A percentile compares a stretch with the other conserved stretches of the same genome.
These are phyloP conservation scores for Epichloe gansuensis DNA, from an alignment of 2,329 filamentous ascomycete genomes.

Conservation along the genomic window DNA sequence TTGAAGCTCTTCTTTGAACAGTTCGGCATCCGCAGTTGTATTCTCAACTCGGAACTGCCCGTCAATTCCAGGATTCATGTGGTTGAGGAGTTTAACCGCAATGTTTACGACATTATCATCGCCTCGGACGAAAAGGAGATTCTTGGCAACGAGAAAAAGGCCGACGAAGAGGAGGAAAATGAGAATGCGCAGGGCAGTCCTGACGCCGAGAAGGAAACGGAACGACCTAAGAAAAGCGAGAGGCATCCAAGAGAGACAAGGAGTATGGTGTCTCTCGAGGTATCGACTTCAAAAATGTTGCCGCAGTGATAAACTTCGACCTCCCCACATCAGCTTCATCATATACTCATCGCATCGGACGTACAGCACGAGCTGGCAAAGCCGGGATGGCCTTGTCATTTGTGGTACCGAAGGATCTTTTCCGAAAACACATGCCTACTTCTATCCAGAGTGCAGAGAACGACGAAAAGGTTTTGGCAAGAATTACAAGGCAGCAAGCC, in stretches of 20 bases:
- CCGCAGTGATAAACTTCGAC: slow-evolving; percentile 94
- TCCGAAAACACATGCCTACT: slow-evolving; percentile 83
- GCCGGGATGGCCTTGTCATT: slow-evolving; percentile 95
- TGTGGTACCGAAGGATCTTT: slow-evolving; percentile 70
- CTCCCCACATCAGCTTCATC: slow-evolving; percentile 78
- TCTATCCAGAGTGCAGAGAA: slow-evolving; percentile 61
- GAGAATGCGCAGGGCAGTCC: slow-evolving; percentile 26
- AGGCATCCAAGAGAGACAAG: slow-evolving; percentile 54
- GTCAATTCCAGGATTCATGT: slow-evolving; percentile 89
- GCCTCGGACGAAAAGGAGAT: slow-evolving; percentile 87
- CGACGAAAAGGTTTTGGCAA: slow-evolving; percentile 73
- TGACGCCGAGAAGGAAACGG: slow-evolving; percentile 15
- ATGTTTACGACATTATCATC: slow-evolving; percentile 95
- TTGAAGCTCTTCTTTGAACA: slow-evolving; percentile 94
- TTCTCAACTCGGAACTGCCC: slow-evolving; percentile 87
- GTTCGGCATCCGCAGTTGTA: slow-evolving; percentile 86
- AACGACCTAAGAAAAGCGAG: slow-evolving; percentile 19
- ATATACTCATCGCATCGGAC: slow-evolving; percentile 93
- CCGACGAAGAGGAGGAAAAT: slow-evolving; percentile 27
- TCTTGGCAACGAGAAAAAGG: slow-evolving; percentile 49
- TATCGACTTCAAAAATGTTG: slow-evolving; percentile 93
- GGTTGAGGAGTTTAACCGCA: slow-evolving; percentile 93
- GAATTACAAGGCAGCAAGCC: slow-evolving; percentile 66
- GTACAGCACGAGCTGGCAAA: slow-evolving; percentile 83
- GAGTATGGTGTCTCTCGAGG: slow-evolving; percentile 91